Base-by-base conservation (phyloP, 805 yeast species). In the Lipomyces sp. region DNA sequence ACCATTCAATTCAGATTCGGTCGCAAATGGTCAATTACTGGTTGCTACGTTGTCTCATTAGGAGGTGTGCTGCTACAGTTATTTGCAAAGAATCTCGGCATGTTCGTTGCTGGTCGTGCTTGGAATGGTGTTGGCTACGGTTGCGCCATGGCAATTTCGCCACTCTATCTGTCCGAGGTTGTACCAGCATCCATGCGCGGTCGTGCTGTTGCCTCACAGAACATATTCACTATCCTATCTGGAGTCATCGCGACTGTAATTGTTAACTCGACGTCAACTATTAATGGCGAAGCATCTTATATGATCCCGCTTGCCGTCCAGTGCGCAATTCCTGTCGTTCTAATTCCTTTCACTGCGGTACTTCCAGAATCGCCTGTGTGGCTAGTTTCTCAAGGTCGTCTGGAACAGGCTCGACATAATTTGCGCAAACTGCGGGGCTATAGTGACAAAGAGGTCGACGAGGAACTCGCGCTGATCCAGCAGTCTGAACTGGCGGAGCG, bases 141-240 rank as follows among this genome's bases (percentile, higher is more conserved):
- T n/a, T 55, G 45, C 24, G 63, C 62, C 6, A 60, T 35, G 45
- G 63, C 63, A 13, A 60, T 39, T 11, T 18, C 63, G 29, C 63
- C 63, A 10, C 51, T 60, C 24, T 60, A 60, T 56, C 62, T 60
- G 7, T 60, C 63, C 24, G 63, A 60, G 18, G 51, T 60, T 10
- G 63, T 39, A 13, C 63, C 63, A 11, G 48, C 53, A 7, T 60
- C 62, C n/a, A 35, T 60, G 61, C 62, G 63, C 11, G 63, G 63
- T 55, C 48, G 63, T 24, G 37, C 53, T 4, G 63, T 60, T 13
- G 18, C 63, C 15, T 60, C 62, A 5, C 45, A 35, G 18, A 60
- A 60, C 42, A 60, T 60, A n/a, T 29, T 60, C 13, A 35, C 63
- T 11, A 29, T 55, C 30, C 35, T 60, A 7, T 53, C 63, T 10